A percentile compares a stretch with the other conserved stretches of the same genome.
Evolutionary conservation across 140 eudicot species (phyloP).

Genomic region (Bidens hawaiensis): DNA sequence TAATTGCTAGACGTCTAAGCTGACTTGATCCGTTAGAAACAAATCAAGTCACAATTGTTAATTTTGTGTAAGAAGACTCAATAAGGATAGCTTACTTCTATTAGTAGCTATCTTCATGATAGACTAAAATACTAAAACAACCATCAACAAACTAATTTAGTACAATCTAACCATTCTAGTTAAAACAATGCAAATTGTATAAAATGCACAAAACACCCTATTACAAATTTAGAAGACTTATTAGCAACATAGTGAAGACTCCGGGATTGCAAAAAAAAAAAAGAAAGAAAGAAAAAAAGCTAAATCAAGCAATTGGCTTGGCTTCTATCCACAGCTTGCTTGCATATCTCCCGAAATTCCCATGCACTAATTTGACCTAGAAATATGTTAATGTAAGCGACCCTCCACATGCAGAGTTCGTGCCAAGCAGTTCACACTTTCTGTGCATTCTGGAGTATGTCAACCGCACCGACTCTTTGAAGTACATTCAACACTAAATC

Average conservation of each 20-base stretch:
- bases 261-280: constrained; percentile 10
- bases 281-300: too few species aligned
- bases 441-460: constrained; percentile 17
- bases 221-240: constrained; percentile 19
- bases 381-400: neutral
- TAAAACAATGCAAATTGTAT: too few species aligned
- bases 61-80: too few species aligned
- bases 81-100: too few species aligned
- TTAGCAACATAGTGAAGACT: constrained; percentile 15
- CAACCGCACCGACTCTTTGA: constrained; percentile 7
- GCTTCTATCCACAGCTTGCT: constrained; percentile 28
- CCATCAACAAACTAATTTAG: too few species aligned
- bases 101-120: too few species aligned
- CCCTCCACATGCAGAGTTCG: constrained; percentile 22
- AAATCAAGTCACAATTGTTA: too few species aligned
- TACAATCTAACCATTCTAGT: too few species aligned
- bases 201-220: neutral
- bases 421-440: constrained; percentile 24
- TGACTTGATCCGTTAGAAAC: neutral
- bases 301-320: constrained; percentile 19
- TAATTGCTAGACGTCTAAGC: neutral
- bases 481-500: constrained; percentile 10
- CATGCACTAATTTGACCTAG: neutral
- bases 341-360: neutral
- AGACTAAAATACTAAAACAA: too few species aligned